Conservation (phyloP, 2,329 filamentous ascomycete genomes). For the Trichoderma guizhouense region DNA sequence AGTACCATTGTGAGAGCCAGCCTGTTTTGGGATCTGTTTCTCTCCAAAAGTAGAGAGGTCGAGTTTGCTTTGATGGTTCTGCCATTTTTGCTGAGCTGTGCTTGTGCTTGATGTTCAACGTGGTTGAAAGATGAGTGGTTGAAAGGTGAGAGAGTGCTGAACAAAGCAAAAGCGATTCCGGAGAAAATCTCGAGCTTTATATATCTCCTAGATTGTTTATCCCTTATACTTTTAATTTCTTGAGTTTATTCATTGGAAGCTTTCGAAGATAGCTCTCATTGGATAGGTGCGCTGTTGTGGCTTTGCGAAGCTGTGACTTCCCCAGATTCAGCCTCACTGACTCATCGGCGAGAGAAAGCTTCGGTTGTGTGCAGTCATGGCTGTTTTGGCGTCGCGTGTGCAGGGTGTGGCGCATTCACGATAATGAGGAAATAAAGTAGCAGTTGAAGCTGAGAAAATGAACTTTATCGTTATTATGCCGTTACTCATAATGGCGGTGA, state of each 20-base stretch:
- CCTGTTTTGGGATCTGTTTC: constrained; percentile 46
- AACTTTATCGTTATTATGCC: not conserved
- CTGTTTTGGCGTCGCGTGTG: not conserved
- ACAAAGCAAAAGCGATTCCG: not conserved
- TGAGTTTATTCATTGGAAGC: not conserved
- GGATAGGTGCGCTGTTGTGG: not conserved
- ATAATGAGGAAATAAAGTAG: not conserved
- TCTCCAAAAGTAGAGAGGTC: constrained; percentile 46
- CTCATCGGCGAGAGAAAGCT: constrained; percentile 4
- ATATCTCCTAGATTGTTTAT: not conserved
- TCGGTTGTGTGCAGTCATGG: not conserved
- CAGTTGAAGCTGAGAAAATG: not conserved
- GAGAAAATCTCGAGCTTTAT: not conserved
- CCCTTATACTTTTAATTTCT: not conserved
- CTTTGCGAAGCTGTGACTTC: not conserved
- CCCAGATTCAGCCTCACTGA: constrained; percentile 12
- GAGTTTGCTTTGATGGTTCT: not conserved
- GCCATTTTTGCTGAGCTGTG: not conserved
- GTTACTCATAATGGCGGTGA: not conserved
- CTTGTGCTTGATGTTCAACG: not conserved
- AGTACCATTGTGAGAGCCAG: constrained; percentile 63
- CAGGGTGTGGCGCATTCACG: not conserved
- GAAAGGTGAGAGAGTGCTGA: not conserved
- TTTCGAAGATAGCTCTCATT: not conserved
- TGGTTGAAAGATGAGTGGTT: too few species aligned